Conservation (phyloP, 495 filamentous ascomycete genomes). For the Talaromyces adpressus region DNA sequence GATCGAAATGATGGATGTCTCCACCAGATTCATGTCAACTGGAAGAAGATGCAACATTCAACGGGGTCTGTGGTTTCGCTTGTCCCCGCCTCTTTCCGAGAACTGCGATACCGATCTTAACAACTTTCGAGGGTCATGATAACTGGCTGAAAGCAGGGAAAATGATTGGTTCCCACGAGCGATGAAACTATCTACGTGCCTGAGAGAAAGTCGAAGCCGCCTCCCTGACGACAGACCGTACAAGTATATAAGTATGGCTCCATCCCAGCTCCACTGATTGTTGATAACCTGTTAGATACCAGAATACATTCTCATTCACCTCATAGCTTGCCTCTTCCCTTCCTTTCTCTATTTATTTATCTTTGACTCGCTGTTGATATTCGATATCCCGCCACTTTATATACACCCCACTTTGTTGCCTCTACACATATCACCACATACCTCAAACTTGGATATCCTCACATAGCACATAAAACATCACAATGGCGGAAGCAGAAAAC, state of each 20-base stretch:
- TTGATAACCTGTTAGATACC: background rate
- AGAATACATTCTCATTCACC: background rate
- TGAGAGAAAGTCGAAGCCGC: background rate
- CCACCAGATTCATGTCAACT: background rate
- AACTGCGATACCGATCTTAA: background rate
- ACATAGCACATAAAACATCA: background rate
- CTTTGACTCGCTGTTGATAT: background rate
- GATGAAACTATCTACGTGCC: background rate
- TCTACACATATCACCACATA: background rate
- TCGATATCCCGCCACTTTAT: background rate
- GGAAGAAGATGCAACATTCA: background rate
- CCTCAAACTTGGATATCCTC: no score
- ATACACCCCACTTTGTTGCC: background rate
- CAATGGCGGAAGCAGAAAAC: conserved; percentile 10
- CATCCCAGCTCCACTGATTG: background rate
- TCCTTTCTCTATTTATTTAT: background rate
- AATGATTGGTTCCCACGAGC: background rate
- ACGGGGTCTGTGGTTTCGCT: background rate
- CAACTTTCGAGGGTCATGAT: background rate
- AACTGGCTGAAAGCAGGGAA: background rate
- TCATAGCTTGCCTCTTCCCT: background rate
- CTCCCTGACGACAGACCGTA: background rate
- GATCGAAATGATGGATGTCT: background rate
- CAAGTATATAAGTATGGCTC: background rate
- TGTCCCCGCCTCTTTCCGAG: background rate